Base-by-base conservation (phyloP, 176 grass and related monocot genomes). In the Avena sativa region DNA sequence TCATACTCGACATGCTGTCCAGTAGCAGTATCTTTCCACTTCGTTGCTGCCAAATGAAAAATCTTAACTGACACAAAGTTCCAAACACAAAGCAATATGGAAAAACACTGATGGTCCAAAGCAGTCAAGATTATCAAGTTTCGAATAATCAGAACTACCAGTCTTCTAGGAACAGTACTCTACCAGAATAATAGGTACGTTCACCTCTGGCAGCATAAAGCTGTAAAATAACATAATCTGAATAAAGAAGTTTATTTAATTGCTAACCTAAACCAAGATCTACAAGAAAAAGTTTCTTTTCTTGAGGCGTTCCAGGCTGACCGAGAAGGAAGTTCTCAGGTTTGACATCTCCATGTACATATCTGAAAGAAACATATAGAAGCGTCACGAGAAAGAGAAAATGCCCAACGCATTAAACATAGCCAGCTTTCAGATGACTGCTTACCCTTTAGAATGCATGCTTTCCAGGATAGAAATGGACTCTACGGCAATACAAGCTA, bases 301-400 rank as follows among this genome's bases (percentile, higher is more conserved):
- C 90, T 81, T 97, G 94, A 83, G 94, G 83, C 40, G 94, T 97
- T 71, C 92, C 83, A 67, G 94, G 94, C 84, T 97, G 90, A 15
- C 94, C 94, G 21, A 97, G 92, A 68, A 97, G 90, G 86, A 97
- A 94, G 51, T 97, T 97, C 64, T 97, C 94, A 71, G 94, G 94
- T 76, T 97, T 97, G 57, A 97, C 94, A 9, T 97, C 94, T 71
- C 94, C 94, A 92, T 97, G 94, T 26, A 97, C 92, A 83, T 97
- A 94, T 83, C 93, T 94, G 78, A 44, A 81, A 78, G 57, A 7
- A 69, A 30, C 47, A 13, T 25, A 71, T 17, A 58, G 2, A 65
- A 84, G 19, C 16, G 43, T 90, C 73, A 52, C 30, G 14, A 76
- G 23, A 79, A 76, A 69, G 21, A 50, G 67, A 59, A 67, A 51